Conservation (phyloP, 805 yeast genomes). For the Barnettozyma salicaria region DNA sequence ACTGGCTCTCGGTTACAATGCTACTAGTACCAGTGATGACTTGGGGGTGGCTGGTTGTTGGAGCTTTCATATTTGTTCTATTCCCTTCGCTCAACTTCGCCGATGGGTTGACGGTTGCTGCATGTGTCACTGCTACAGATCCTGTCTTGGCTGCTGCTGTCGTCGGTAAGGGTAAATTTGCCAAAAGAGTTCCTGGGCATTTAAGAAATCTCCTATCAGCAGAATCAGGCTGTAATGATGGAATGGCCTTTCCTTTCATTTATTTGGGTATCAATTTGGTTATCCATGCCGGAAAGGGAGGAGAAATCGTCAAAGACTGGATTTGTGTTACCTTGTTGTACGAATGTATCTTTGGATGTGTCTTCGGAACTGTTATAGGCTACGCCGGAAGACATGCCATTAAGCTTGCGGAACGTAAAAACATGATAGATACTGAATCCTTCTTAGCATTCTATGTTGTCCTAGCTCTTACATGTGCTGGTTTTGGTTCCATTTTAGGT, state of each 20-base stretch:
- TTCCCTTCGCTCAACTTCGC: conserved; percentile 69
- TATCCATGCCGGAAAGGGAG: conserved; percentile 56
- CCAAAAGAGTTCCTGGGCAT: conserved; percentile 89
- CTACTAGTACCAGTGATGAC: conserved; percentile 86
- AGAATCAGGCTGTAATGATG: conserved; percentile 88
- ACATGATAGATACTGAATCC: conserved; percentile 80
- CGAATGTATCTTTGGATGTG: conserved; percentile 75
- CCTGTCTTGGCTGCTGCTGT: conserved; percentile 95
- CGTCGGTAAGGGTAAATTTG: conserved; percentile 90
- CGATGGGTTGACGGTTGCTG: conserved; percentile 68
- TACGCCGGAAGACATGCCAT: conserved; percentile 63
- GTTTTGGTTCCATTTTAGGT: conserved; percentile 82
- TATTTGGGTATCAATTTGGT: conserved; percentile 62
- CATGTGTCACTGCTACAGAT: conserved; percentile 92
- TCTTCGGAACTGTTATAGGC: conserved; percentile 72
- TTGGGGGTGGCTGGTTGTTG: conserved; percentile 79
- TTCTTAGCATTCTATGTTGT: conserved; percentile 81
- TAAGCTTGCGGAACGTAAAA: conserved; percentile 61
- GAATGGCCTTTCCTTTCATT: conserved; percentile 94
- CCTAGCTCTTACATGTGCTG: conserved; percentile 79
- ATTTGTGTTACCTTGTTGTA: conserved; percentile 67
- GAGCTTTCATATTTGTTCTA: conserved; percentile 70
- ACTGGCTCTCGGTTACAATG: conserved; percentile 71
- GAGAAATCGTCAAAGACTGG: conserved; percentile 76
- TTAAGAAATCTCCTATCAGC: conserved; percentile 77